These are phyloP conservation scores for Fagopyrum tataricum DNA, from an alignment of 148 eudicot genomes.

Conservation along the genomic window DNA sequence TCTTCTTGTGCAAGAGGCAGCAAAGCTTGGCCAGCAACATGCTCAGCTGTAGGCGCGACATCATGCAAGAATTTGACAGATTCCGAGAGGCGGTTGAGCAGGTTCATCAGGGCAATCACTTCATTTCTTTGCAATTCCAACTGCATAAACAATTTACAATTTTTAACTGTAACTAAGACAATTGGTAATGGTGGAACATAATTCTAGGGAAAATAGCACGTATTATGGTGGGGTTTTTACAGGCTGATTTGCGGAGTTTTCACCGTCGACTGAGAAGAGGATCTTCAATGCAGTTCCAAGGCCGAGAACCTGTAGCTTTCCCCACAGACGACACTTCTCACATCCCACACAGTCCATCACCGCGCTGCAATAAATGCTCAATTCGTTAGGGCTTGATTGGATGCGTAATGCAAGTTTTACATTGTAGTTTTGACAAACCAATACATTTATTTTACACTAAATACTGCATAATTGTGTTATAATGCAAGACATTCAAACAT, in stretches of 20 bases:
- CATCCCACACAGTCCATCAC: slow-evolving; percentile 98
- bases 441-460: neutral
- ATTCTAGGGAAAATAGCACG: neutral
- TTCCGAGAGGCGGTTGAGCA: slow-evolving; percentile 40
- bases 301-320: slow-evolving; percentile 95
- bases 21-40: slow-evolving; percentile 1
- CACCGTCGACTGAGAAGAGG: slow-evolving; percentile 62
- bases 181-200: neutral
- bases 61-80: slow-evolving; percentile 37
- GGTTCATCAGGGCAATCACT: slow-evolving; percentile 36
- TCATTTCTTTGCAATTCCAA: slow-evolving; percentile 37
- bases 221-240: slow-evolving; percentile 32
- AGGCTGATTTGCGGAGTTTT: slow-evolving; percentile 32
- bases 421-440: no score
- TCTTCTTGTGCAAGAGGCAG: neutral
- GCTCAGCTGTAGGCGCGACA: slow-evolving; percentile 23
- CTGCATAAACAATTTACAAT: slow-evolving; percentile 16
- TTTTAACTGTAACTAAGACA: neutral
- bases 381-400: no score
- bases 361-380: slow-evolving; percentile 40
- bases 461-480: no score
- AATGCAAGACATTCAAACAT: no score
- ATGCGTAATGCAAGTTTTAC: no score
- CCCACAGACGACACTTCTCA: slow-evolving; percentile 97
- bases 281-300: slow-evolving; percentile 93